These are phyloP conservation scores for Breynia disticha DNA, from an alignment of 441 rosid species.

Conservation along the genomic window DNA sequence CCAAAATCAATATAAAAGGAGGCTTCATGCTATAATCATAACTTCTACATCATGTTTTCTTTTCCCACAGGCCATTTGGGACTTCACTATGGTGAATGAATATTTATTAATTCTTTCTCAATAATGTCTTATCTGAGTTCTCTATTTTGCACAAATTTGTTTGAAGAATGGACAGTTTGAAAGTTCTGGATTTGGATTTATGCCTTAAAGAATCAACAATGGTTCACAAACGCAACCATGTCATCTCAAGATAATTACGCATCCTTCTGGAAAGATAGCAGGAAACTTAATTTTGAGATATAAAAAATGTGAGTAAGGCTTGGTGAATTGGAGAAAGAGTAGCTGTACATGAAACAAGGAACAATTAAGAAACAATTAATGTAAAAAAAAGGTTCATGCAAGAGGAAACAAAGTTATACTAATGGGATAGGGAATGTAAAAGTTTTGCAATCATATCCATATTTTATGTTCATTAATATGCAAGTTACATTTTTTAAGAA, in stretches of 20 bases:
- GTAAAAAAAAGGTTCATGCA: no score
- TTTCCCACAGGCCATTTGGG: constrained; percentile 98
- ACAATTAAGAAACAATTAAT: no score
- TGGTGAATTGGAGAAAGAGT: constrained; percentile 79
- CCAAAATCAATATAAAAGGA: constrained; percentile 81
- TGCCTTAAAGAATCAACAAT: no score
- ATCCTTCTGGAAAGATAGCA: constrained; percentile 69
- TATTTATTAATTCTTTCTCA: constrained; percentile 2
- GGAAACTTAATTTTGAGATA: constrained; percentile 81
- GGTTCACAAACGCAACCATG: constrained; percentile 64
- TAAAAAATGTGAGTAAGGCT: constrained; percentile 84
- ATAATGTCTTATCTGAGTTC: constrained; percentile 33
- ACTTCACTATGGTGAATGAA: constrained; percentile 66
- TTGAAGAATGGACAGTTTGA: constrained; percentile 54
- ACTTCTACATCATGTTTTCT: constrained; percentile 80
- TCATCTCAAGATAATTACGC: constrained; percentile 85
- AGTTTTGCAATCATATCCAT: no score
- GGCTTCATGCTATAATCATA: constrained; percentile 80
- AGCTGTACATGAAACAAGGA: constrained; percentile 63
- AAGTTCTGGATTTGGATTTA: no score
- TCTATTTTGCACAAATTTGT: constrained; percentile 57
- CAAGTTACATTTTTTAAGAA: no score
- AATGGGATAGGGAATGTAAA: no score
- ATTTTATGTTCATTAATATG: no score
- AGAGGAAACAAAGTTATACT: no score